A percentile compares a stretch with the other conserved stretches of the same genome.
phyloP scores from a whole-genome alignment of 331 rosid genomes.

The Telfairia occidentalis region DNA sequence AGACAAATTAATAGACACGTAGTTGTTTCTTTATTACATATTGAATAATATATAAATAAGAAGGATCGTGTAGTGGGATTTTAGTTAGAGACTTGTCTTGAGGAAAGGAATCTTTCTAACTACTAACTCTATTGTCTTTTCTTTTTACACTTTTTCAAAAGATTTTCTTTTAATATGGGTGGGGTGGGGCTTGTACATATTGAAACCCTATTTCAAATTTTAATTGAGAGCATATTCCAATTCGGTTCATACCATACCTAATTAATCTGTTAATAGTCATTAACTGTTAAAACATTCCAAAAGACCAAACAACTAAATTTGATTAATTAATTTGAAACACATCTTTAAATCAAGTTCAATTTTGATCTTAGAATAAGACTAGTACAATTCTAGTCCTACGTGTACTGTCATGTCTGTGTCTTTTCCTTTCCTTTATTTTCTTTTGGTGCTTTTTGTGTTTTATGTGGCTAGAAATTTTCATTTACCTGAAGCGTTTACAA shows the following conservation, averaged over 20 bases:
- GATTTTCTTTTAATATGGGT: not conserved
- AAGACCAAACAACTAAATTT: not conserved
- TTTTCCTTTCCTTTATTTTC: not conserved
- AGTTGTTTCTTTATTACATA: not conserved
- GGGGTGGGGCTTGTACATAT: not conserved
- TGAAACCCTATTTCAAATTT: not conserved
- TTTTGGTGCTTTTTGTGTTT: not conserved
- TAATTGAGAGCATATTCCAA: not conserved
- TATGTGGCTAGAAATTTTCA: not conserved
- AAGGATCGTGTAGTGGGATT: not conserved
- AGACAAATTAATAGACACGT: not conserved
- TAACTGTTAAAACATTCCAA: not conserved
- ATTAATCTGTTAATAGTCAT: not conserved
- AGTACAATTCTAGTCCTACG: not conserved
- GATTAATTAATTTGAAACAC: not conserved
- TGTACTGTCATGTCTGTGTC: too few relatives aligned
- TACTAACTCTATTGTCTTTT: not conserved
- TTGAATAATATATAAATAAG: not conserved
- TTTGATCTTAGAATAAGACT: not conserved
- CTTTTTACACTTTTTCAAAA: not conserved
- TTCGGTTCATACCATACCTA: slow-evolving; percentile 7
- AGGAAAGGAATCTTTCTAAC: slow-evolving; percentile 1
- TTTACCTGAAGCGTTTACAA: not conserved
- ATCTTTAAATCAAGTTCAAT: not conserved
- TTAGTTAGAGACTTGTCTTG: not conserved